Percentiles rank a stretch among this genome's conserved stretches.
Evolutionary conservation across 108 stramenopile genomes (phyloP).

Genomic region (Parmales sp.): DNA sequence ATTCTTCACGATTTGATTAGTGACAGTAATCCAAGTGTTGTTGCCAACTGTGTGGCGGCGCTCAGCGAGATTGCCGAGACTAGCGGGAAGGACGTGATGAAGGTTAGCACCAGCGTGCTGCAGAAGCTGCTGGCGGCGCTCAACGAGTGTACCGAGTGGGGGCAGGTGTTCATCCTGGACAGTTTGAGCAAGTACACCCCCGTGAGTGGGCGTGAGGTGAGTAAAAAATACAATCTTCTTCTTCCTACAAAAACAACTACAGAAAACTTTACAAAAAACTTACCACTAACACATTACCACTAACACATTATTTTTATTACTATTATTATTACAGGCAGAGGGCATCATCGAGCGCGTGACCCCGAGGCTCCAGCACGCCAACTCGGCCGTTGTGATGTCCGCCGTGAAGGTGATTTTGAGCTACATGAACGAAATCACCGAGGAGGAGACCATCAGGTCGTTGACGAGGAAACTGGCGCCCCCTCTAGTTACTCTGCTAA

Average conservation of each 20-base stretch:
- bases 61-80: conserved; percentile 93
- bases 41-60: conserved; percentile 99
- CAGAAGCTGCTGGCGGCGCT: conserved; percentile 95
- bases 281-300: no score
- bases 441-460: conserved; percentile 66
- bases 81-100: conserved; percentile 87
- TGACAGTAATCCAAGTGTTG: conserved; percentile 94
- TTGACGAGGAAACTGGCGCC: conserved; percentile 89
- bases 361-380: conserved; percentile 95
- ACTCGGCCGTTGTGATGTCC: conserved; percentile 97
- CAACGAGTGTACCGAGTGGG: conserved; percentile 99
- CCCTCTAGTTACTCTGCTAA: conserved; percentile 94
- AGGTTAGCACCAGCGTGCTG: conserved; percentile 77
- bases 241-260: no score
- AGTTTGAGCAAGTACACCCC: conserved; percentile 91
- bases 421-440: conserved; percentile 86
- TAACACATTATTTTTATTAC: no score
- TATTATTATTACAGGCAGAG: conserved; percentile 54
- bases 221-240: neutral
- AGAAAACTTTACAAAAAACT: no score
- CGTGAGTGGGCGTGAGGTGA: conserved; percentile 64
- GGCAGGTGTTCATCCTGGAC: conserved; percentile 97
- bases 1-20: conserved; percentile 86
- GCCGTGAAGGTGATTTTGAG: conserved; percentile 94
- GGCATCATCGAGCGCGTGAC: conserved; percentile 97